Base-by-base conservation (phyloP, 768 basidiomycete genomes). In the Russula vinacea region DNA sequence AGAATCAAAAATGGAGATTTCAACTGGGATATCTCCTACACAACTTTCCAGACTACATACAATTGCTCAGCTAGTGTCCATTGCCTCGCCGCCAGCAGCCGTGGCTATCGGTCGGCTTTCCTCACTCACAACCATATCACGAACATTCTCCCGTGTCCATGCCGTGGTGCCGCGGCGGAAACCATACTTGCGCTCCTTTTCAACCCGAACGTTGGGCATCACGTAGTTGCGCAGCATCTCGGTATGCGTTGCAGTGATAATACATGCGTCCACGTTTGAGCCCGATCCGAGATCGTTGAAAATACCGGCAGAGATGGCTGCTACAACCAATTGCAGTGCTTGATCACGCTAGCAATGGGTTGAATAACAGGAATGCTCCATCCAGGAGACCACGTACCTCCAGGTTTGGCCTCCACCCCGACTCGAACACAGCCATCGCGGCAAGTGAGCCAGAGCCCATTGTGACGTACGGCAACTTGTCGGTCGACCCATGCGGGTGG, bases 211-310 rank as follows among this genome's bases (percentile, higher is more conserved):
- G 73, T 94, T 95, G 1, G 97, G 97, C 80, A 83, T 94, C 76
- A 90, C 88, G 73, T 90, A 90, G 78, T 98, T 98, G 66, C 97
- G 84, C 64, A 98, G 78, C 90, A 91, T 95, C 75, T 97, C 94
- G 0, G 94, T 95, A 65, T 86, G 79, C 54, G 81, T 78, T 51
- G 88, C 87, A 5, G 92, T 94, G 77, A 99, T 95, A 69, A 98
- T 84, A 74, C 95, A 96, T 1, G 94, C 96, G 75, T 99, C 97
- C 71, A 98, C 85, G 74, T 99, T 98, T n/a, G 92, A 94, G 49
- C 97, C 97, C 0, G 96, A 98, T 4, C 97, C 97, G 39, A 98
- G 85, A 79, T 99, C 97, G 79, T 99, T 98, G 84, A 97, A 98
- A 73, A 99, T 95, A 83, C 97, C 97, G 2, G 93, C 91, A 26